Conservation (phyloP, 768 basidiomycete species). For the Cantharellus cinnabarinus region DNA sequence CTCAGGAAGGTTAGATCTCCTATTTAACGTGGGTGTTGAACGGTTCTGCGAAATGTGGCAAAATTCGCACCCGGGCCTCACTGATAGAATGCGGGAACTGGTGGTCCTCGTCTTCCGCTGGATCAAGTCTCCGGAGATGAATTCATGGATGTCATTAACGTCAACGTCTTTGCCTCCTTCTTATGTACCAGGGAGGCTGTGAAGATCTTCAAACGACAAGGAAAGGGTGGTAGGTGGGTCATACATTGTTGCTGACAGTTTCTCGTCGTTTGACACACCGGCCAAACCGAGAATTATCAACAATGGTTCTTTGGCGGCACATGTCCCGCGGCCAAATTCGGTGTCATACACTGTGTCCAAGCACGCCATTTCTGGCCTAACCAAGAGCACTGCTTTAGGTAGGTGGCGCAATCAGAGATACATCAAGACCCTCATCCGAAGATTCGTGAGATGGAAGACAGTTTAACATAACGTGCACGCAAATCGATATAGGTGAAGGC, state of each 20-base stretch:
- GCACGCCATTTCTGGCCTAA: slow-evolving; percentile 59
- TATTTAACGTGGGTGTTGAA: slow-evolving; percentile 48
- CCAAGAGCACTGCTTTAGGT: slow-evolving; percentile 44
- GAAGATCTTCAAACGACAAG: slow-evolving; percentile 48
- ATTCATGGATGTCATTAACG: slow-evolving; percentile 43
- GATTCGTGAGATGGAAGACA: slow-evolving; percentile 35
- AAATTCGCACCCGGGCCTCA: background rate
- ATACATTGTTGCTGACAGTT: slow-evolving; percentile 4
- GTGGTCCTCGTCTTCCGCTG: slow-evolving; percentile 27
- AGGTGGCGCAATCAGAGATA: background rate
- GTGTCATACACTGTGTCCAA: slow-evolving; percentile 58
- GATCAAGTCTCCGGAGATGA: slow-evolving; percentile 40
- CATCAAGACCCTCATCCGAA: background rate
- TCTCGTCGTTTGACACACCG: background rate
- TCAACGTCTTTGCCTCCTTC: slow-evolving; percentile 55
- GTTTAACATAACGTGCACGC: slow-evolving; percentile 54
- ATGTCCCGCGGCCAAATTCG: slow-evolving; percentile 43
- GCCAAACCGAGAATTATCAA: slow-evolving; percentile 42
- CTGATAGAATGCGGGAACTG: slow-evolving; percentile 54
- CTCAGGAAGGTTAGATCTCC: slow-evolving; percentile 43
- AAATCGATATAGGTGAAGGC: slow-evolving; percentile 54
- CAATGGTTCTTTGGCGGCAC: slow-evolving; percentile 62
- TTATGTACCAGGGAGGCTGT: slow-evolving; percentile 62
- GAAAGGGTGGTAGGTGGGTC: slow-evolving; percentile 33
- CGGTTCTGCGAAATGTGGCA: background rate